Percentiles rank a stretch among this genome's conserved stretches.
Conservation (phyloP, 441 rosid genomes). For the Jatropha multifida region DNA sequence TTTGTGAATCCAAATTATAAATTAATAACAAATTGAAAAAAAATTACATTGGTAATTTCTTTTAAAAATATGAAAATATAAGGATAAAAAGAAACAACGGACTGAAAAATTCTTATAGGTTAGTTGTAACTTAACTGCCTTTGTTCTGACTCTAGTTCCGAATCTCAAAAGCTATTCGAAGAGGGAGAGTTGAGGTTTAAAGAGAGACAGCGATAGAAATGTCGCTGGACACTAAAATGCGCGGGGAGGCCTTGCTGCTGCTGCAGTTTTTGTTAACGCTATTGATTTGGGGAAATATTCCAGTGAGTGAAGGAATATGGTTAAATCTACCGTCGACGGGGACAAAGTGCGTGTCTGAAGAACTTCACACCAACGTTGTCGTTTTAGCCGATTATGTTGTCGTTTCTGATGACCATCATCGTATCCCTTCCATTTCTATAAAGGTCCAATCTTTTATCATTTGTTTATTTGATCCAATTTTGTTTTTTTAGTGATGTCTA, state of each 20-base stretch:
- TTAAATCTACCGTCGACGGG: conserved; percentile 61
- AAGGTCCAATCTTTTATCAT: conserved; percentile 40
- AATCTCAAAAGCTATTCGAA: background rate
- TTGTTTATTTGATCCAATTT: background rate
- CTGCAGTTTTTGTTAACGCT: conserved; percentile 3
- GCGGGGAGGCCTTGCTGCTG: conserved; percentile 11
- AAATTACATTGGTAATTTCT: no score
- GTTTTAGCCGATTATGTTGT: conserved; percentile 77
- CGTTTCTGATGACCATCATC: conserved; percentile 62
- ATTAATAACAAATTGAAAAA: no score
- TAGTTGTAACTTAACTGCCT: background rate
- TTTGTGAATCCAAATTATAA: no score
- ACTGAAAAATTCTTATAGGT: no score
- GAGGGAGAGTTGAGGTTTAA: background rate
- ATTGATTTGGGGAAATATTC: conserved; percentile 19
- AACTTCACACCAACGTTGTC: conserved; percentile 74
- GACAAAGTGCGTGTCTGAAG: conserved; percentile 91
- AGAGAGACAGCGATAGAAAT: conserved; percentile 29
- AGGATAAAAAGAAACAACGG: no score
- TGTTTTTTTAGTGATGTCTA: background rate
- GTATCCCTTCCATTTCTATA: conserved; percentile 58
- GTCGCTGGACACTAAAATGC: conserved; percentile 41
- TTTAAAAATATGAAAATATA: background rate
- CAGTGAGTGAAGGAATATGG: conserved; percentile 60
- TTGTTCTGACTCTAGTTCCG: background rate